Evolutionary conservation across 1,139 yeast genomes (phyloP).

Genomic region (Debaryomyces robertsiae): DNA sequence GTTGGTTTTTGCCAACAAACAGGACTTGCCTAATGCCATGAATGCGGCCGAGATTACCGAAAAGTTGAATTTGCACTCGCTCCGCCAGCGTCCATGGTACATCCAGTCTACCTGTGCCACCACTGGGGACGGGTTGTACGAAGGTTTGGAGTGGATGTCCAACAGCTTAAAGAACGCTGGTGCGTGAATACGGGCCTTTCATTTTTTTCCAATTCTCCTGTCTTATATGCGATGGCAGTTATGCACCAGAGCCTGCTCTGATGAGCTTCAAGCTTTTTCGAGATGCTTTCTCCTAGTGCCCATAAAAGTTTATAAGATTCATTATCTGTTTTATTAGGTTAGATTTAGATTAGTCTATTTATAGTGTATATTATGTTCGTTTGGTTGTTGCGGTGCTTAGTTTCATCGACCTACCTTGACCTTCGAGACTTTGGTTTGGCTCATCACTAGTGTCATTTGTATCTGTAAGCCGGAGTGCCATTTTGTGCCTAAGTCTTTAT

Average conservation of each 20-base stretch:
- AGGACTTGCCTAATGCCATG: conserved; percentile 48
- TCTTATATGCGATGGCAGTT: background rate
- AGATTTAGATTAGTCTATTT: conserved; percentile 9
- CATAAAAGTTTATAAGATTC: conserved; percentile 1
- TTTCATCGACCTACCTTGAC: too few species aligned
- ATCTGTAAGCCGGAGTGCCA: too few species aligned
- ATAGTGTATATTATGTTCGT: conserved; percentile 6
- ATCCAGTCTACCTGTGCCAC: conserved; percentile 48
- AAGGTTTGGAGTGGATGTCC: conserved; percentile 48
- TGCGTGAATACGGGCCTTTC: background rate
- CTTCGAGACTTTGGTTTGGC: too few species aligned
- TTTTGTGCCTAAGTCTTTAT: too few species aligned
- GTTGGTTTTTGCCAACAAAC: conserved; percentile 46
- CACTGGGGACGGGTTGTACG: conserved; percentile 46
- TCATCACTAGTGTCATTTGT: too few species aligned
- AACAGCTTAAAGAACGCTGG: conserved; percentile 36
- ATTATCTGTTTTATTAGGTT: conserved; percentile 6
- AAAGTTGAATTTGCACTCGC: conserved; percentile 44
- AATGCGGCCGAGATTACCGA: conserved; percentile 48
- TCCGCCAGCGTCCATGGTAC: conserved; percentile 48
- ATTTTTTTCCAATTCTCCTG: background rate
- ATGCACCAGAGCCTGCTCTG: background rate
- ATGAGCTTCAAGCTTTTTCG: too few species aligned
- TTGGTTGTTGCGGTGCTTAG: too few species aligned
- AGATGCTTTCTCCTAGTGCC: too few species aligned